A percentile compares a stretch with the other conserved stretches of the same genome.
Evolutionary conservation across 768 basidiomycete species (phyloP).

Genomic region (Xerocomus spinulosus): DNA sequence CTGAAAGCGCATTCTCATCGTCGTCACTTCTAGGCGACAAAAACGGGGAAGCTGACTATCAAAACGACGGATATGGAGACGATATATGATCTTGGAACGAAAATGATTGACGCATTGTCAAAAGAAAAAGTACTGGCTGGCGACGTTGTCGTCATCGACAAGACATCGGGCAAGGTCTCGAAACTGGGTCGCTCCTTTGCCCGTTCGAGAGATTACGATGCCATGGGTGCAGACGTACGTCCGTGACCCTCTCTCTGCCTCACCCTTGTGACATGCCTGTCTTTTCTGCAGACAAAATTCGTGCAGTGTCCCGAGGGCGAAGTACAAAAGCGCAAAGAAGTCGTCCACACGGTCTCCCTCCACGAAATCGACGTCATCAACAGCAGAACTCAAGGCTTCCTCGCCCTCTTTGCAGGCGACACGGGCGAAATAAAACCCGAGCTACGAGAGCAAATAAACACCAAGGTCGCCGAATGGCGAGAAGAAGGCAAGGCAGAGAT

Average conservation of each 20-base stretch:
- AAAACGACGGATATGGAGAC: constrained; percentile 99
- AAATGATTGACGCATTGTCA: constrained; percentile 97
- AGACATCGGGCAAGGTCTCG: constrained; percentile 92
- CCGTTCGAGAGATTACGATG: constrained; percentile 96
- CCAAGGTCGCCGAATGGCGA: constrained; percentile 95
- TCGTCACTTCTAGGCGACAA: constrained; percentile 66
- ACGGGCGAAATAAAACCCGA: constrained; percentile 99
- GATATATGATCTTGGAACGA: constrained; percentile 95
- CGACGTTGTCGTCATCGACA: constrained; percentile 95
- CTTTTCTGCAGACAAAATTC: constrained; percentile 78
- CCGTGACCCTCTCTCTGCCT: neutral
- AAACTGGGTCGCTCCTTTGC: constrained; percentile 97
- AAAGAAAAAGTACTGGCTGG: constrained; percentile 96
- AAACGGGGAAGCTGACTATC: constrained; percentile 95
- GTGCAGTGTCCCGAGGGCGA: constrained; percentile 98
- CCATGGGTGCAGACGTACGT: constrained; percentile 97
- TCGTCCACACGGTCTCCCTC: constrained; percentile 93
- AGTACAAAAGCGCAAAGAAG: constrained; percentile 95
- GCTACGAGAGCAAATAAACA: constrained; percentile 92
- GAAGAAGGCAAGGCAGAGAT: constrained; percentile 99
- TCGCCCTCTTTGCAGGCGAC: constrained; percentile 91
- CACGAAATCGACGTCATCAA: constrained; percentile 99
- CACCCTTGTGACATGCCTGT: neutral
- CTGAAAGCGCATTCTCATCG: neutral
- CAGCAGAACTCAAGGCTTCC: constrained; percentile 96